A percentile compares a stretch with the other conserved stretches of the same genome.
Conservation (phyloP, 2,329 filamentous ascomycete genomes). For the Venturia nashicola region DNA sequence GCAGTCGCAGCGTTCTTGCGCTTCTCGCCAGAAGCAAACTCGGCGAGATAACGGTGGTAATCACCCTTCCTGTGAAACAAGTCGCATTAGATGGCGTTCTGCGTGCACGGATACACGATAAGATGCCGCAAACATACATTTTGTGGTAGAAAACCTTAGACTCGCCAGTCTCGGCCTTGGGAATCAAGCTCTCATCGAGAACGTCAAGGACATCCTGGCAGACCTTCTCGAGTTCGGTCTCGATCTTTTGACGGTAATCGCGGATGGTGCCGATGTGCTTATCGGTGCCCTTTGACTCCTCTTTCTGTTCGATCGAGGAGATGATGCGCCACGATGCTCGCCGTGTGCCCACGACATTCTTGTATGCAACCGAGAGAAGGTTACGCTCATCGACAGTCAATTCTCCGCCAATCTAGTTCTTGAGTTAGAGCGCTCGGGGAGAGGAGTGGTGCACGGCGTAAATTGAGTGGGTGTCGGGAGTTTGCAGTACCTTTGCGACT, state of each 20-base stretch:
- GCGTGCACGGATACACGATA: background rate
- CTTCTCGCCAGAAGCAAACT: constrained; percentile 88
- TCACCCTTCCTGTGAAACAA: constrained; percentile 74
- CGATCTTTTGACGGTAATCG: constrained; percentile 97
- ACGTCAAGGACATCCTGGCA: constrained; percentile 97
- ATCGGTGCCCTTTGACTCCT: constrained; percentile 95
- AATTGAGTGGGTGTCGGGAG: constrained; percentile 11
- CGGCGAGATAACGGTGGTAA: constrained; percentile 90
- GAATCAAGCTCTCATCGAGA: constrained; percentile 84
- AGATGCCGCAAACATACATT: constrained; percentile 55
- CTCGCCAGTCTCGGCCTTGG: constrained; percentile 91
- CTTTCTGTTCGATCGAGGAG: constrained; percentile 99
- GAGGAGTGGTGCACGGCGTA: background rate
- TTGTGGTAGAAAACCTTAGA: constrained; percentile 99
- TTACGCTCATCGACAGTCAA: constrained; percentile 65
- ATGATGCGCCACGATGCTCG: constrained; percentile 99
- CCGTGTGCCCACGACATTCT: constrained; percentile 97
- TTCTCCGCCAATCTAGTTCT: constrained; percentile 48
- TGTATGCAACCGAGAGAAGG: constrained; percentile 97
- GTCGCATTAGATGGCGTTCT: background rate
- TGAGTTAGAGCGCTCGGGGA: constrained; percentile 8
- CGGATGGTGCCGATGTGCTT: constrained; percentile 91
- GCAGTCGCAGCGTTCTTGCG: constrained; percentile 77
- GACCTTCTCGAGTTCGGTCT: constrained; percentile 92
- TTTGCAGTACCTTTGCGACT: constrained; percentile 70